Percentiles rank a stretch among this genome's conserved stretches.
Evolutionary conservation across 768 basidiomycete species (phyloP).

Genomic region (Sarcodon sp.): DNA sequence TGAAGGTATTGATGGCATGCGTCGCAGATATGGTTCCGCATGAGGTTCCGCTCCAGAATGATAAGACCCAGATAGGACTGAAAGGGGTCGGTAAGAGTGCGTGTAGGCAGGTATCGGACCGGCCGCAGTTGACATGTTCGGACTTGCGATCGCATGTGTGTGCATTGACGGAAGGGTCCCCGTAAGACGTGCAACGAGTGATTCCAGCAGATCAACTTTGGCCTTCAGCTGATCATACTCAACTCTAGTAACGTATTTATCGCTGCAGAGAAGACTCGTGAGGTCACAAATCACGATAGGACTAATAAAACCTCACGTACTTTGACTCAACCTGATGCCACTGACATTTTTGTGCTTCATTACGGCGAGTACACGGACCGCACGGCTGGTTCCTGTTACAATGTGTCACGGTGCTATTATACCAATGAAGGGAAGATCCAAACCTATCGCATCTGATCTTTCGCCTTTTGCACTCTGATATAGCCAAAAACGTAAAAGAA

Average conservation of each 20-base stretch:
- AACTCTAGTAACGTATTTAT: conserved; percentile 68
- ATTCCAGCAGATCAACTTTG: conserved; percentile 49
- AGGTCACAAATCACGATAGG: conserved; percentile 3
- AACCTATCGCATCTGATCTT: conserved; percentile 87
- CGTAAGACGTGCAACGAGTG: conserved; percentile 31
- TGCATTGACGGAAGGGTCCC: conserved; percentile 5
- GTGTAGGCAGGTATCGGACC: neutral
- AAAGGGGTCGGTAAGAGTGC: too few relatives aligned
- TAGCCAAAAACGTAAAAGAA: conserved; percentile 3
- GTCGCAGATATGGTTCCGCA: too few relatives aligned
- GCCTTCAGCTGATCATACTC: conserved; percentile 69
- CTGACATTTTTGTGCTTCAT: conserved; percentile 69
- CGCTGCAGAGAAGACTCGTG: conserved; percentile 24
- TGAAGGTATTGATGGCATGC: too few relatives aligned
- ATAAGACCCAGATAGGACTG: too few relatives aligned
- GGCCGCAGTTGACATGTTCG: conserved; percentile 1
- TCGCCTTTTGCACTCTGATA: conserved; percentile 68
- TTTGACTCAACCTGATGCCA: conserved; percentile 77
- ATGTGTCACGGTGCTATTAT: conserved; percentile 13
- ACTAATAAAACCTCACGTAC: conserved; percentile 30
- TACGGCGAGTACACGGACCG: conserved; percentile 66
- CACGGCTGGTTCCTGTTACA: conserved; percentile 59
- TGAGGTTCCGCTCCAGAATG: too few relatives aligned
- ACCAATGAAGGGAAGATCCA: conserved; percentile 12
- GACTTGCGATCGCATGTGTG: neutral